phyloP scores from a whole-genome alignment of 2,329 filamentous ascomycete species.

The Fusarium algeriense region DNA sequence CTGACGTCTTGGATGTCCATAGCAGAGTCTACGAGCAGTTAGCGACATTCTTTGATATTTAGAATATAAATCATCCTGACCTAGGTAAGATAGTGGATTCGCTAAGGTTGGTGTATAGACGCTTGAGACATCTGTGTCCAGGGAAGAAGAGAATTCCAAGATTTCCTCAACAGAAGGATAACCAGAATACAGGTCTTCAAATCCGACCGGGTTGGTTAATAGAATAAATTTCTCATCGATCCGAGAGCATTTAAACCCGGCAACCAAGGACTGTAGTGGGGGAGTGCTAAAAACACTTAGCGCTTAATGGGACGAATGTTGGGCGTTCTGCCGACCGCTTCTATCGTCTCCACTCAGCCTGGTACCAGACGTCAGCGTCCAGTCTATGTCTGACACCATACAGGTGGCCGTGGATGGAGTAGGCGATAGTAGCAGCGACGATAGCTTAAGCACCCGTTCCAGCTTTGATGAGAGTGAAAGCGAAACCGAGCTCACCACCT shows the following conservation, averaged over 20 bases:
- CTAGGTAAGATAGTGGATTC: accelerated
- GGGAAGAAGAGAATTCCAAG: too few relatives aligned
- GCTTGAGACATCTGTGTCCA: too few relatives aligned
- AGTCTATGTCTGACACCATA: background rate
- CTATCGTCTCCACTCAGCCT: background rate
- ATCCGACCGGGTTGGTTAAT: too few relatives aligned
- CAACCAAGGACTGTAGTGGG: too few relatives aligned
- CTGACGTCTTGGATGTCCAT: background rate
- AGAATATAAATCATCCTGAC: background rate
- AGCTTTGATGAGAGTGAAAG: background rate
- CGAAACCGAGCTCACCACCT: background rate
- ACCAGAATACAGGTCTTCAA: too few relatives aligned
- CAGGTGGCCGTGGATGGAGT: background rate
- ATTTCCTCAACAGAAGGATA: too few relatives aligned
- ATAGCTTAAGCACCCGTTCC: background rate
- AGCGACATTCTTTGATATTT: background rate
- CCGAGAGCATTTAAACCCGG: too few relatives aligned
- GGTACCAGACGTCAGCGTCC: background rate
- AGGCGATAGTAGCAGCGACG: background rate
- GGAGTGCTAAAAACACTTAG: too few relatives aligned
- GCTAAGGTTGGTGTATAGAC: background rate
- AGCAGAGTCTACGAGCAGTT: background rate
- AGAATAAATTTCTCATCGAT: too few relatives aligned
- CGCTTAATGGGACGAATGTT: too few relatives aligned
- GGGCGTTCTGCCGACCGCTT: too few relatives aligned